These are phyloP conservation scores for Tephrocybe sp. DNA, from an alignment of 768 basidiomycete genomes.

Conservation along the genomic window DNA sequence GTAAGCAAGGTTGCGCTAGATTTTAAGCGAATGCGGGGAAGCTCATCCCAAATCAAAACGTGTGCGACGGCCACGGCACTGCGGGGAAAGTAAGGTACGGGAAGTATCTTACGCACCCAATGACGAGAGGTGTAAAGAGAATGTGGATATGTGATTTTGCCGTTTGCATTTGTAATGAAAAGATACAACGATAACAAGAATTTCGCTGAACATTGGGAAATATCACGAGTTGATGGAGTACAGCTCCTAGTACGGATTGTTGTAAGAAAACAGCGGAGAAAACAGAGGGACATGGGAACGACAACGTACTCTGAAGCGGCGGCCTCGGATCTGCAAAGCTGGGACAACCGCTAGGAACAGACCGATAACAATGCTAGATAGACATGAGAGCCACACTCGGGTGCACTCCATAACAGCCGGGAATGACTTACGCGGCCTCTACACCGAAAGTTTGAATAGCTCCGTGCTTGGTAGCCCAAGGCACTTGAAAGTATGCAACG, in stretches of 20 bases:
- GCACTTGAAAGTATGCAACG: constrained; percentile 59
- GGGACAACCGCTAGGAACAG: constrained; percentile 53
- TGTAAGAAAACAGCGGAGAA: not conserved
- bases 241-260: constrained; percentile 15
- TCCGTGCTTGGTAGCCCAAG: constrained; percentile 52
- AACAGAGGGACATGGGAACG: not conserved
- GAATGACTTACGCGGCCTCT: constrained; percentile 56
- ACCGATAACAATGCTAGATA: constrained; percentile 41
- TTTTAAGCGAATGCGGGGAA: not conserved
- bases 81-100: too few species aligned
- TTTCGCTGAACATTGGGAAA: not conserved
- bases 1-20: too few species aligned
- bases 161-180: not conserved
- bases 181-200: not conserved
- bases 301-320: constrained; percentile 37
- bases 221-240: constrained; percentile 15
- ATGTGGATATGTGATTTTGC: too few species aligned
- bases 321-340: constrained; percentile 44
- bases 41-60: not conserved
- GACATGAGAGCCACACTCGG: too few species aligned
- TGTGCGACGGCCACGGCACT: not conserved
- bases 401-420: too few species aligned
- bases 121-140: too few species aligned
- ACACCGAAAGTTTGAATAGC: constrained; percentile 55
- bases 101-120: too few species aligned